Percentiles rank a stretch among this genome's conserved stretches.
phyloP scores from a whole-genome alignment of 2,329 filamentous ascomycete genomes.

The Aspergillus sp. region DNA sequence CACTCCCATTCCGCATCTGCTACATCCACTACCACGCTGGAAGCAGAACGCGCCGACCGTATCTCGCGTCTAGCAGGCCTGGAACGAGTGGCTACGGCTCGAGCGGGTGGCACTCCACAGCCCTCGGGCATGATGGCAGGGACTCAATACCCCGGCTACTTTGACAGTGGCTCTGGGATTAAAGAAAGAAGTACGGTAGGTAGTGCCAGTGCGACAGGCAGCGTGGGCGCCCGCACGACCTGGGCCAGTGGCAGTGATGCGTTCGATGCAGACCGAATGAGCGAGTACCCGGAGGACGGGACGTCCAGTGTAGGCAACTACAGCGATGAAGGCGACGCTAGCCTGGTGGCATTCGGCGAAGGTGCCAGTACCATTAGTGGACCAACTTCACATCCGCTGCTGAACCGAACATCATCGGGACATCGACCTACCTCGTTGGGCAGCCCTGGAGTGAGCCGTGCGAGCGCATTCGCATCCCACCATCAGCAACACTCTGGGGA shows the following conservation, averaged over 20 bases:
- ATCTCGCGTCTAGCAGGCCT: conserved; percentile 94
- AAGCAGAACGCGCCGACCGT: conserved; percentile 89
- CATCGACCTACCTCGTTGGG: conserved; percentile 43
- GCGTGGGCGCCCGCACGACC: conserved; percentile 67
- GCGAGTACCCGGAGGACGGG: conserved; percentile 67
- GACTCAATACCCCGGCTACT: conserved; percentile 66
- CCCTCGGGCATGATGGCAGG: conserved; percentile 39
- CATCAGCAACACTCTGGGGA: conserved; percentile 32
- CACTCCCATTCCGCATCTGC: conserved; percentile 60
- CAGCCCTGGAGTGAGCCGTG: conserved; percentile 40
- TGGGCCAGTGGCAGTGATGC: conserved; percentile 67
- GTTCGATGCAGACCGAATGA: conserved; percentile 58
- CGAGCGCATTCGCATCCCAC: conserved; percentile 30
- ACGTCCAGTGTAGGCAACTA: conserved; percentile 72
- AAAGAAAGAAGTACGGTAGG: conserved; percentile 87
- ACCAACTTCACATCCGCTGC: conserved; percentile 65
- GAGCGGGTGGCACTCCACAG: conserved; percentile 48
- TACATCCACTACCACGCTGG: conserved; percentile 71
- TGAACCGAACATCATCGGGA: conserved; percentile 39
- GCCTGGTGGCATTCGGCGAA: conserved; percentile 88
- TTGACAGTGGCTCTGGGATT: conserved; percentile 73
- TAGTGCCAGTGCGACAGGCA: conserved; percentile 79
- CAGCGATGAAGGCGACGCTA: conserved; percentile 81
- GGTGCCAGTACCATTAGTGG: conserved; percentile 84
- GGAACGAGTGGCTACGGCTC: conserved; percentile 78